Evolutionary conservation across 768 basidiomycete genomes (phyloP), one percentile per base, ranked within the genome.

Genomic region (Porpolomopsis calyptriformis): DNA sequence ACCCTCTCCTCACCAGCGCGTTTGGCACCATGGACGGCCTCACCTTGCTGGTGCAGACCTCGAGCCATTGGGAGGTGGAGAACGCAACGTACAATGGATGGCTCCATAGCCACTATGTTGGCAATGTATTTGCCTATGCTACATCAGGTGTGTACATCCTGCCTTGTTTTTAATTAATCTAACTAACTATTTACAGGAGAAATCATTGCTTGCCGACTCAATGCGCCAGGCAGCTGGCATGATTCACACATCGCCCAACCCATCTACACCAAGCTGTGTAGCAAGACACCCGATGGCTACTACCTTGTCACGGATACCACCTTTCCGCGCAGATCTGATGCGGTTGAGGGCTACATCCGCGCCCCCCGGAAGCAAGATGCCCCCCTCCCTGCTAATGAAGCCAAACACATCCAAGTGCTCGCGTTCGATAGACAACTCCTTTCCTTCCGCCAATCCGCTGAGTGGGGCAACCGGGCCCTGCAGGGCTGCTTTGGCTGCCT

Each of bases 401-500:
- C 43, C 4, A 56, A 61, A 18, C 53, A 56, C 6, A 52, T 55
- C 3, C 50, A 56, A 22, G 14, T 52, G 0, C 40, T 66, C 18
- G 53, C 40, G 4, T 64, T 61, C 44, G 59, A 74, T 52, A 39
- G 55, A 0, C 55, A 75, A 48, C 59, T 75, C 0, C 53, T 75
- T 0, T 71, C 69, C 2, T 73, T 57, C 49, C 52, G 64, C 2
- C 73, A 77, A 53, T 67, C 72, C 0, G 71, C 71, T 10, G 72
- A 77, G 51, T 77, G 72, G 75, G 73, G 73, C 0, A 74, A 68
- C 62, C 58, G 59, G 1, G 46, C 57, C 4, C 41, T 76, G 4
- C 72, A 73, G 49, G 70, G 69, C 10, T 67, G 67, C 1, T 76
- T 73, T 60, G 68, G 73, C 3, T 53, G 63, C 1, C 60, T 77